Percentiles rank a stretch among this genome's conserved stretches.
Conservation (phyloP, 1,139 yeast genomes). For the Diutina ranongensis region DNA sequence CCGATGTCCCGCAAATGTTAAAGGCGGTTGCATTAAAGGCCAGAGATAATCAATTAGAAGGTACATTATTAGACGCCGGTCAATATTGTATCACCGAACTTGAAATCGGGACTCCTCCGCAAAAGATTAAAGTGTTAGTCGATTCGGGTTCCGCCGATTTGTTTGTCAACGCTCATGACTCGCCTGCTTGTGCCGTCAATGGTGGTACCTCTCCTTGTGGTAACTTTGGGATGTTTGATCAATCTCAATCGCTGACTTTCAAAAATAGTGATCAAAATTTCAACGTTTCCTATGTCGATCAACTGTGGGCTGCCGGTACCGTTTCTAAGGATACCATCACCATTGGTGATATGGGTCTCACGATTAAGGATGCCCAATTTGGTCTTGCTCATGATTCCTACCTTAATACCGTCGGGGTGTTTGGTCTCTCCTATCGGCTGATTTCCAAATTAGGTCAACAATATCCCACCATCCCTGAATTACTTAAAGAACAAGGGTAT, state of each 20-base stretch:
- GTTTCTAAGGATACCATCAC: slow-evolving; percentile 4
- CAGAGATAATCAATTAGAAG: background rate
- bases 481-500: slow-evolving; percentile 35
- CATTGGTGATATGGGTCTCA: slow-evolving; percentile 1
- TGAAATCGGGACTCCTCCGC: background rate
- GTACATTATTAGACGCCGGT: background rate
- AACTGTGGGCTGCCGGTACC: background rate
- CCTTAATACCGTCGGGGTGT: slow-evolving; percentile 39
- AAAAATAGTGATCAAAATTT: slow-evolving; percentile 8
- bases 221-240: slow-evolving; percentile 33
- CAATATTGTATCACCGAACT: background rate
- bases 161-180: background rate
- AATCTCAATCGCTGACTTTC: background rate
- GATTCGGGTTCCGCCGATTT: slow-evolving; percentile 3
- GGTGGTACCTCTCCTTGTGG: slow-evolving; percentile 22
- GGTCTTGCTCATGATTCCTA: slow-evolving; percentile 47
- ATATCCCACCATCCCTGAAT: slow-evolving; percentile 22
- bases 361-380: slow-evolving; percentile 12
- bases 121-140: background rate
- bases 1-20: background rate
- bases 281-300: background rate
- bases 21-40: background rate
- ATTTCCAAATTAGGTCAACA: slow-evolving; percentile 7
- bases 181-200: slow-evolving; percentile 7
- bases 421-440: slow-evolving; percentile 22